phyloP scores from a whole-genome alignment of 2,329 filamentous ascomycete species.

The Verticillium nubilum region DNA sequence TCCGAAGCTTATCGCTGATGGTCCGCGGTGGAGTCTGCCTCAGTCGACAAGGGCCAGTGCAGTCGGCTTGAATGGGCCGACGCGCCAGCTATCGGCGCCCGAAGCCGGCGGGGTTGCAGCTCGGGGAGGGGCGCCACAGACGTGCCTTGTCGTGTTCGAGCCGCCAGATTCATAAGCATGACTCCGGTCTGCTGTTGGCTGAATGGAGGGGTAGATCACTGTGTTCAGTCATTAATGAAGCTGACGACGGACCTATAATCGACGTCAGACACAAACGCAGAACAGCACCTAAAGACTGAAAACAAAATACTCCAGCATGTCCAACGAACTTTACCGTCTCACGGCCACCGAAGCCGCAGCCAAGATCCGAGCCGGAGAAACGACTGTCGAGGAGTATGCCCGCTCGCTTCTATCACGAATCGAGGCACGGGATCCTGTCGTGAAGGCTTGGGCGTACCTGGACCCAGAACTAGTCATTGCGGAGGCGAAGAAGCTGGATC shows the following conservation, averaged over 20 bases:
- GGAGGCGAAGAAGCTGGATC: conserved; percentile 45
- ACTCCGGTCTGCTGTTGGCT: too few relatives aligned
- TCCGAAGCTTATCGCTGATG: background rate
- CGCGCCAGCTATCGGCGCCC: background rate
- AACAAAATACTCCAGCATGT: background rate
- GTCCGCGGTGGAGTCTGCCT: too few relatives aligned
- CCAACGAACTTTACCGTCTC: conserved; percentile 8
- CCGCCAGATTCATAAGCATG: background rate
- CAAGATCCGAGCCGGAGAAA: conserved; percentile 28
- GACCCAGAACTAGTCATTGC: conserved; percentile 38
- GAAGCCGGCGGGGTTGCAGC: background rate
- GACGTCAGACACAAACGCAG: background rate
- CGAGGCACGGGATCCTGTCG: conserved; percentile 32
- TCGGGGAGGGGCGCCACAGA: background rate
- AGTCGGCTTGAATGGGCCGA: background rate
- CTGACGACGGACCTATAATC: background rate
- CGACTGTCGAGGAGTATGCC: conserved; percentile 45
- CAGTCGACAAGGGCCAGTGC: too few relatives aligned
- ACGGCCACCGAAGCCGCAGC: conserved; percentile 36
- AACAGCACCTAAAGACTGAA: background rate
- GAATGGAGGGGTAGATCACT: background rate
- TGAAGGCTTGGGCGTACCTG: conserved; percentile 47
- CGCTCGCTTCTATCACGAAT: conserved; percentile 40
- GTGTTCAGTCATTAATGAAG: background rate
- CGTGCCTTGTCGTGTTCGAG: background rate